phyloP scores from a whole-genome alignment of 805 yeast species.

The Saccharomycopsis sp. region DNA sequence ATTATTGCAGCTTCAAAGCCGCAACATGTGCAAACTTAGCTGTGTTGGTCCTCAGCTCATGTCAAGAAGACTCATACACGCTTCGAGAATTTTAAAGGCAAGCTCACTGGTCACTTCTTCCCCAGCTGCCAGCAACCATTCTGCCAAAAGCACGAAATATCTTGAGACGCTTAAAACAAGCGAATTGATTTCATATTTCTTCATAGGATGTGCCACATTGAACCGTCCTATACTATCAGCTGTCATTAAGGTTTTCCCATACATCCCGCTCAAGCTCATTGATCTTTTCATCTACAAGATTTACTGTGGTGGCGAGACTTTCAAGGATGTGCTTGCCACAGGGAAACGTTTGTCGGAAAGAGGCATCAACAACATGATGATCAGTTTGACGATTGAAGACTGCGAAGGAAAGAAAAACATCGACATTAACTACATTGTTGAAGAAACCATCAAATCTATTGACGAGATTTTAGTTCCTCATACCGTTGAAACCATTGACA shows the following conservation, averaged over 20 bases:
- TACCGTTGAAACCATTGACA: constrained; percentile 50
- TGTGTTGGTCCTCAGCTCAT: background rate
- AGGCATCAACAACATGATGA: constrained; percentile 90
- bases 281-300: constrained; percentile 70
- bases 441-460: constrained; percentile 61
- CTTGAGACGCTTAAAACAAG: constrained; percentile 45
- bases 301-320: constrained; percentile 86
- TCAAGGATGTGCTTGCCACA: constrained; percentile 60
- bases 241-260: constrained; percentile 63
- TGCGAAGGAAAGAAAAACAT: constrained; percentile 68
- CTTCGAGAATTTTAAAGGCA: background rate
- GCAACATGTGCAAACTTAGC: background rate
- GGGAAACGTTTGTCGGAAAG: constrained; percentile 60
- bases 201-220: constrained; percentile 64
- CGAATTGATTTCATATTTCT: constrained; percentile 56
- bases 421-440: constrained; percentile 52
- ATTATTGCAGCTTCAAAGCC: background rate
- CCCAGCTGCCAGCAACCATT: background rate
- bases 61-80: background rate
- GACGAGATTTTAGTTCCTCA: constrained; percentile 64
- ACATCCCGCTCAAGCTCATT: constrained; percentile 63
- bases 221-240: constrained; percentile 55
- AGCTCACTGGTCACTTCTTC: background rate
- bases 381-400: constrained; percentile 89
- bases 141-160: constrained; percentile 26